Conservation (phyloP, 345 rosid genomes). For the Dimocarpus longan region DNA sequence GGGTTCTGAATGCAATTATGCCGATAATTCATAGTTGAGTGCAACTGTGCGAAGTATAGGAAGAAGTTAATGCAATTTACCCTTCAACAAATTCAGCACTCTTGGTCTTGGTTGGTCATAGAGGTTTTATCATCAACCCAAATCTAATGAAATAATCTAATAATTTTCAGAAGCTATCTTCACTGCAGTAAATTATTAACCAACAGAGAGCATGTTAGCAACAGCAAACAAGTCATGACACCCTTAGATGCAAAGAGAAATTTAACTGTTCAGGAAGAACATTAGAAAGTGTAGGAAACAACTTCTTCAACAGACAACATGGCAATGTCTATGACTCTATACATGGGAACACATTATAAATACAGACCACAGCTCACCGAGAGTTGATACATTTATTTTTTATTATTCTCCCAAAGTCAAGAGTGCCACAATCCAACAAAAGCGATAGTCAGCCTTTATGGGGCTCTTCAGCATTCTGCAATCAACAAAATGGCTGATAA, state of each 20-base stretch:
- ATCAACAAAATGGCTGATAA: not conserved
- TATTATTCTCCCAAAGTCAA: not conserved
- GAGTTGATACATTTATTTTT: conserved; percentile 23
- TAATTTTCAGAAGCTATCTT: not conserved
- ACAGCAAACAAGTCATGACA: conserved; percentile 4
- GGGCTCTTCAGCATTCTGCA: conserved; percentile 30
- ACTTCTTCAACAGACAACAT: not conserved
- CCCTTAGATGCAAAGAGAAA: not conserved
- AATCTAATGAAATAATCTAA: not conserved
- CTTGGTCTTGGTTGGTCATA: too few relatives aligned
- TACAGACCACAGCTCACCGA: conserved; percentile 10
- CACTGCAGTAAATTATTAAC: not conserved
- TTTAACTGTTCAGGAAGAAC: not conserved
- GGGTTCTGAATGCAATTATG: too few relatives aligned
- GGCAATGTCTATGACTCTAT: not conserved
- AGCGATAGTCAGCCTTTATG: conserved; percentile 17
- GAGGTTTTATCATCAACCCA: not conserved
- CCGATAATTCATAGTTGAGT: too few relatives aligned
- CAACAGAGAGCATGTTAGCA: not conserved
- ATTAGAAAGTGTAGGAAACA: not conserved
- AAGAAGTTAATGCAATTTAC: too few relatives aligned
- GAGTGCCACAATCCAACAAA: not conserved
- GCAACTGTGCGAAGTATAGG: too few relatives aligned
- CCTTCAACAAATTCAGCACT: too few relatives aligned
- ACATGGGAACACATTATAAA: not conserved